A percentile compares a stretch with the other conserved stretches of the same genome.
Conservation (phyloP, 371 early-diverging fungal species). For the Syncephalastrum racemosum region DNA sequence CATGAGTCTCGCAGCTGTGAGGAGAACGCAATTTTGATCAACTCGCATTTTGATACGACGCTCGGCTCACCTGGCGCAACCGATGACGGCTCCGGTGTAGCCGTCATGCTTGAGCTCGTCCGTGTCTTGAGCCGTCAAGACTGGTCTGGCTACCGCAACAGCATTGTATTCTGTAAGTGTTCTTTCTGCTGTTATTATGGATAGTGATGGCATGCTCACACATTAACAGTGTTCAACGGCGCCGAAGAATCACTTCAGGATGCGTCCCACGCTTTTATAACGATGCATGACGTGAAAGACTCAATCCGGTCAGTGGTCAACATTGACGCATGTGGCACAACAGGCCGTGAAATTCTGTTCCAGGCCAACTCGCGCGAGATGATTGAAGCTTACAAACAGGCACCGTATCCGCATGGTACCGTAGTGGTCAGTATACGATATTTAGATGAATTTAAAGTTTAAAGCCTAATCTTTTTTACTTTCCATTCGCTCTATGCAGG, state of each 20-base stretch:
- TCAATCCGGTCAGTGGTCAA: conserved; percentile 69
- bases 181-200: not conserved
- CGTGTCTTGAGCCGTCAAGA: conserved; percentile 59
- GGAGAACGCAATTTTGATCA: conserved; percentile 65
- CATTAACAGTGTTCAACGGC: conserved; percentile 70
- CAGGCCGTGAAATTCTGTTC: conserved; percentile 73
- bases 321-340: conserved; percentile 73
- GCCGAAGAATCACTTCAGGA: conserved; percentile 81
- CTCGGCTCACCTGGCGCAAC: conserved; percentile 61
- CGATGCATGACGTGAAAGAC: conserved; percentile 60
- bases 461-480: no score
- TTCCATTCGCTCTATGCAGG: conserved; percentile 23
- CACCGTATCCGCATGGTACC: conserved; percentile 73
- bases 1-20: conserved; percentile 45
- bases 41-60: conserved; percentile 74
- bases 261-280: conserved; percentile 75
- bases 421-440: conserved; percentile 49
- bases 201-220: not conserved
- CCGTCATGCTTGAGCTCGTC: conserved; percentile 73
- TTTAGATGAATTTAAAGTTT: no score
- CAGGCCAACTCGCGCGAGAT: conserved; percentile 72
- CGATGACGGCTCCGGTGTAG: conserved; percentile 71
- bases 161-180: conserved; percentile 60
- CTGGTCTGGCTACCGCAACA: conserved; percentile 52
- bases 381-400: conserved; percentile 71